Evolutionary conservation across 192 early-diverging fungal species (phyloP), one percentile per base, ranked within the genome.

Genomic region (Coemansia sp.): DNA sequence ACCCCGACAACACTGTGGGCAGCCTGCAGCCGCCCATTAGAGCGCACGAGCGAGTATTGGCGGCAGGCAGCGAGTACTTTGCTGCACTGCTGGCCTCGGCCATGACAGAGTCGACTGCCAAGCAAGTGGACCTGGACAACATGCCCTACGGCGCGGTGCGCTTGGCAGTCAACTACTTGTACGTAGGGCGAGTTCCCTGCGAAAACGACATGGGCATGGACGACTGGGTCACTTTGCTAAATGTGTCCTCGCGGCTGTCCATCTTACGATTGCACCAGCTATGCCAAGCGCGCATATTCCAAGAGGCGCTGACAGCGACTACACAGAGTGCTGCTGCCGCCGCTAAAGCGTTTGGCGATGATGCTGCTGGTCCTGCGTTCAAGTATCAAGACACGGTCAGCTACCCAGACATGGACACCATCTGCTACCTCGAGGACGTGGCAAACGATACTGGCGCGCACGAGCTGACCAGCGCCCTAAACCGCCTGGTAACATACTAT

Each of bases 31-130:
- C 79, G 43, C 79, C 74, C 1, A 68, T 82, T 15, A 17, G 70
- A 3, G 74, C 79, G 0, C 79, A 82, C 35, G 73, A 66, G 32
- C 38, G 58, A 19, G 74, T 82, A 39, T 66, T 82, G 29, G 66
- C 66, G 0, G 73, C 70, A 9, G 79, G 79, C 14, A 82, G 79
- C 56, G 79, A 82, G 22, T 82, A 82, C 45, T 82, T 82, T 61
- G 73, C 70, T 0, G 79, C 79, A 19, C 59, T 82, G 43, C 67
- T 76, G 27, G 58, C 59, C 2, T 82, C 79, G 11, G 29, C 63
- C 19, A 82, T 82, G 79, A 59, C 73, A 19, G 79, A 82, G 38
- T 41, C 73, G 6, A 53, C 60, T 20, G 46, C 66, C 39, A 72
- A 65, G 47, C 46, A 65, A 12, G 79, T 82, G 17, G 65, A 27